Base-by-base conservation (phyloP, 176 grass and related monocot species). In the Paspalum notatum region DNA sequence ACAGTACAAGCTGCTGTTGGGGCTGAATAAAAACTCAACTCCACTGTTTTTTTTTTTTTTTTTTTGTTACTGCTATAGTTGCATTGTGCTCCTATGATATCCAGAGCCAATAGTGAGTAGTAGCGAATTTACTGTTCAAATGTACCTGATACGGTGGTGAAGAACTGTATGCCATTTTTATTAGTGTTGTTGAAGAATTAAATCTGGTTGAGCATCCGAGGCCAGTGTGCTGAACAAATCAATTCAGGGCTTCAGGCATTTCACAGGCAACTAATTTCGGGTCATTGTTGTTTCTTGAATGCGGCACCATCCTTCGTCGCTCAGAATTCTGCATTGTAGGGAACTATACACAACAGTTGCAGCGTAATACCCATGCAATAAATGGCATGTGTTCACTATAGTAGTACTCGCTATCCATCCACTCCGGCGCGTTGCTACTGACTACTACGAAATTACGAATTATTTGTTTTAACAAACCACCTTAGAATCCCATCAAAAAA, bases 131-230 rank as follows among this genome's bases (percentile, higher is more conserved):
- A 73, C 48, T 59, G 26, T 27, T 42, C 6, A 42, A 20, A 5
- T 81, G 52, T 58, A 51, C 61, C 52, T 32, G 32, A 32, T 32
- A 32, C 43, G 32, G 7, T 51, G 14, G 64, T 26, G 22, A 42
- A 56, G 14, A 44, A 22, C 10, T 26, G 26, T 60, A 75, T 13
- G 55, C 20, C 27, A 38, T 12, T 80, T 24, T 63, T 26, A 53
- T 63, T 40, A 59, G 26, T 60, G 39, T 7, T 43, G 27, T 47
- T 67, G 39, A 47, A 40, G 50, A 14, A 9, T 46, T 54, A 18
- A 57, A 39, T 54, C 27, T 53, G 15, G 61, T 62, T 49, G 41
- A 78, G 80, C 51, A 73, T 79, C n/a, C n/a, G 3, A 88, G 51
- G 38, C 25, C 15, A 68, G 17, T 50, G 51, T 24, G 51, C 22